Conservation (phyloP, 2,329 filamentous ascomycete genomes). For the Scorias spongiosa region DNA sequence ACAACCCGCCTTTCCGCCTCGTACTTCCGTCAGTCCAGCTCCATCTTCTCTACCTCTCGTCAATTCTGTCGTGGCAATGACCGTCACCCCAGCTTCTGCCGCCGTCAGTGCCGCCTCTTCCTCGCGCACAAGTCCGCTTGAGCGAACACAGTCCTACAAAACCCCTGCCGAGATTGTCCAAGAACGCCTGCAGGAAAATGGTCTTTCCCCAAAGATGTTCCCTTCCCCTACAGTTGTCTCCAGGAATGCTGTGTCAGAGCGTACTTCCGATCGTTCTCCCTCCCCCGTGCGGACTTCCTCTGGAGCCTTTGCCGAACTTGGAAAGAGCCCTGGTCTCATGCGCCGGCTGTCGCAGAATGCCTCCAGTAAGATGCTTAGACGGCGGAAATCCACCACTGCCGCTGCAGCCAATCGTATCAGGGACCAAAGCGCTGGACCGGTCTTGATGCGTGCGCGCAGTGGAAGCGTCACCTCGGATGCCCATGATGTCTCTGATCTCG, state of each 20-base stretch:
- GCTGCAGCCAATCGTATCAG: slow-evolving; percentile 46
- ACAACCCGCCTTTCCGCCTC: background rate
- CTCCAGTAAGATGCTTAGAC: slow-evolving; percentile 47
- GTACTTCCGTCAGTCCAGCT: background rate
- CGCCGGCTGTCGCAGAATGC: slow-evolving; percentile 73
- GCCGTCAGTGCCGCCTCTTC: slow-evolving; percentile 22
- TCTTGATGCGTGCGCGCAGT: slow-evolving; percentile 72
- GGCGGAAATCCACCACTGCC: slow-evolving; percentile 63
- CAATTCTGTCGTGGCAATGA: slow-evolving; percentile 8
- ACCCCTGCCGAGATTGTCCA: slow-evolving; percentile 2
- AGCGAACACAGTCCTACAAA: slow-evolving; percentile 8
- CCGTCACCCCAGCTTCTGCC: slow-evolving; percentile 11
- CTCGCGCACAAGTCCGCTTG: slow-evolving; percentile 24
- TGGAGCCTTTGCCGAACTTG: slow-evolving; percentile 49
- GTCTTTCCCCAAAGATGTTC: slow-evolving; percentile 11
- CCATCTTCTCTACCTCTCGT: slow-evolving; percentile 1
- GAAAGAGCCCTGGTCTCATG: slow-evolving; percentile 53
- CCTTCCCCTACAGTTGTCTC: slow-evolving; percentile 10
- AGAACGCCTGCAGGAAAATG: slow-evolving; percentile 10
- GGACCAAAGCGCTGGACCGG: slow-evolving; percentile 78
- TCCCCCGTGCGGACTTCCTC: slow-evolving; percentile 33
- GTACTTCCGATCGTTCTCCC: slow-evolving; percentile 31
- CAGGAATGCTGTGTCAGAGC: slow-evolving; percentile 12
- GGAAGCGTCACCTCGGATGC: slow-evolving; percentile 58
- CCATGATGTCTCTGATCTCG: slow-evolving; percentile 34